Evolutionary conservation across 176 grass and related monocot species (phyloP).

Genomic region (Urochloa ruziziensis): DNA sequence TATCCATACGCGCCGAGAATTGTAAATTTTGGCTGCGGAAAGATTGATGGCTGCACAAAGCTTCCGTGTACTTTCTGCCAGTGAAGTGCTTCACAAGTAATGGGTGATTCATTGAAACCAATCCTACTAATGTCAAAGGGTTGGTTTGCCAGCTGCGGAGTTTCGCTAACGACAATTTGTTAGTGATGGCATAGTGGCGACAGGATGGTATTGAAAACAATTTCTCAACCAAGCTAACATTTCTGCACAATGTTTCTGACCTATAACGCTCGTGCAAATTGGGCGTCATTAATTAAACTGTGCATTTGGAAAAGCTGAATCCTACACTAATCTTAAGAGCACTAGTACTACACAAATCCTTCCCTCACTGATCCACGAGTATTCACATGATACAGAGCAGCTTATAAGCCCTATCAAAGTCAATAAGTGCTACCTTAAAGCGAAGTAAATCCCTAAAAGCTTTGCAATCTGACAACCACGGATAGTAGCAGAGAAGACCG

Average conservation of each 20-base stretch:
- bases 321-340: not conserved
- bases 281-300: not conserved
- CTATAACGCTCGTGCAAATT: not conserved
- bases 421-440: not conserved
- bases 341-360: not conserved
- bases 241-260: conserved; percentile 9
- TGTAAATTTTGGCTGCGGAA: conserved; percentile 19
- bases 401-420: not conserved
- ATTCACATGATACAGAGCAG: not conserved
- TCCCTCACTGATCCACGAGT: not conserved
- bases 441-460: not conserved
- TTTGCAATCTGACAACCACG: conserved; percentile 8
- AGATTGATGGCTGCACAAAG: conserved; percentile 39
- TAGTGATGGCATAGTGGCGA: conserved; percentile 29
- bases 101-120: conserved; percentile 34
- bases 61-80: conserved; percentile 30
- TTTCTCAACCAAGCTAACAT: conserved; percentile 1
- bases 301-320: conserved; percentile 17
- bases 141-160: conserved; percentile 41
- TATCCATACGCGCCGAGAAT: conserved; percentile 20
- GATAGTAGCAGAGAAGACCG: not conserved
- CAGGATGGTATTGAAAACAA: conserved; percentile 12
- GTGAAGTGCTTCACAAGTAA: conserved; percentile 59
- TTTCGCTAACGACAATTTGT: conserved; percentile 41
- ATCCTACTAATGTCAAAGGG: conserved; percentile 47